phyloP scores from a whole-genome alignment of 2,329 filamentous ascomycete genomes.

The Remersonia thermophila region DNA sequence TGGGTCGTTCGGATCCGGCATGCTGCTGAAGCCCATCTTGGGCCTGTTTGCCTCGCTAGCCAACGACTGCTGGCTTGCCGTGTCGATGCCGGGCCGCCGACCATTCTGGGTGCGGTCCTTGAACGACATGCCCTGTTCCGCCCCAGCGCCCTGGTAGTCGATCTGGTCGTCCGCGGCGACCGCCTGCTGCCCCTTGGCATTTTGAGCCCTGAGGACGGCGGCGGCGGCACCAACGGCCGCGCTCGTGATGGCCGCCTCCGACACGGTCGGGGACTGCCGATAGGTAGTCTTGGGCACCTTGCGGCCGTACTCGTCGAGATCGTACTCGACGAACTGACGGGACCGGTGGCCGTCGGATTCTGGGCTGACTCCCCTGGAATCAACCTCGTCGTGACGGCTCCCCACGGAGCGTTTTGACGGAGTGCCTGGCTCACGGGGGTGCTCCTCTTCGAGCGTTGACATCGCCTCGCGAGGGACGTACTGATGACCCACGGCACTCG shows the following conservation, averaged over 20 bases:
- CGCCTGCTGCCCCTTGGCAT: conserved; percentile 32
- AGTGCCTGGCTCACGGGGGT: conserved; percentile 21
- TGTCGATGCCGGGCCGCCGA: conserved; percentile 36
- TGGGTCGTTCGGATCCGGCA: conserved; percentile 57
- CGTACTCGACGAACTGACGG: conserved; percentile 41
- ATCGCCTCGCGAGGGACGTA: conserved; percentile 26
- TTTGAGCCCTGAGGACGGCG: conserved; percentile 37
- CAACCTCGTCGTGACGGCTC: conserved; percentile 29
- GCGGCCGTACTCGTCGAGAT: conserved; percentile 44
- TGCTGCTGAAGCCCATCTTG: conserved; percentile 54
- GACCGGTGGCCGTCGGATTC: conserved; percentile 30
- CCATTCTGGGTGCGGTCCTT: conserved; percentile 51
- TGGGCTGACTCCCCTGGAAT: too few species aligned
- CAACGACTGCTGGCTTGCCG: conserved; percentile 47
- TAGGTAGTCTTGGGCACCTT: conserved; percentile 37
- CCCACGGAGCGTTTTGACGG: conserved; percentile 30
- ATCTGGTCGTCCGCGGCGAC: conserved; percentile 23
- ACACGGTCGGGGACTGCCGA: conserved; percentile 41
- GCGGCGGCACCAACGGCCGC: conserved; percentile 43
- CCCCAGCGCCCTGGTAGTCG: conserved; percentile 36
- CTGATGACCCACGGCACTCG: conserved; percentile 38
- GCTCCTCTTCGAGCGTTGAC: conserved; percentile 23
- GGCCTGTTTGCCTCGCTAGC: conserved; percentile 37
- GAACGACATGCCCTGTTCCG: conserved; percentile 50
- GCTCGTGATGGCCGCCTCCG: conserved; percentile 44